phyloP scores from a whole-genome alignment of 345 rosid genomes.

The Psidium friedrichsthalianum region DNA sequence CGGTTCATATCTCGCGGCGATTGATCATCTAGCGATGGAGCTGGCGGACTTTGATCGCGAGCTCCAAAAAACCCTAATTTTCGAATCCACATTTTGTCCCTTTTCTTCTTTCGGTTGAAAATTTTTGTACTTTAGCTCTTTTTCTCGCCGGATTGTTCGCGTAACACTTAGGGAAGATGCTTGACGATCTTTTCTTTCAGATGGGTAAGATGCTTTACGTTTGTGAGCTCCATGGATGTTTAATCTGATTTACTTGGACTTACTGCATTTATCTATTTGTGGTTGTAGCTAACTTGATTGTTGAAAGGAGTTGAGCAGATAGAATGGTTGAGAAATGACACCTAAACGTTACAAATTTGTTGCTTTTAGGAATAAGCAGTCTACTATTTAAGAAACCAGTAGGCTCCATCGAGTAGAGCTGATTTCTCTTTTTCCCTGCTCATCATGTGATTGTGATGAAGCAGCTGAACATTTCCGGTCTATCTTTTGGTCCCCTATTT shows the following conservation, averaged over 20 bases:
- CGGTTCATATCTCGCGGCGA: background rate
- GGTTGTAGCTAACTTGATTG: background rate
- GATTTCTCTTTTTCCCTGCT: background rate
- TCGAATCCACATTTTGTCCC: background rate
- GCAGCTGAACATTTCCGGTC: background rate
- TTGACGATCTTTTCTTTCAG: background rate
- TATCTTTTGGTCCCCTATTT: background rate
- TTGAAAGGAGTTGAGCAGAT: background rate
- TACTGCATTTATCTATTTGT: background rate
- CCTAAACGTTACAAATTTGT: background rate
- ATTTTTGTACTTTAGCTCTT: background rate
- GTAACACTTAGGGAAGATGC: background rate
- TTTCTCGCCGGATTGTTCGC: background rate
- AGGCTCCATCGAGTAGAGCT: background rate
- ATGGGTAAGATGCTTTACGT: background rate
- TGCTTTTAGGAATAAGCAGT: background rate
- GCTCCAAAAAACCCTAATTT: background rate
- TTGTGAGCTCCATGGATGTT: background rate
- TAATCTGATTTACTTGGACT: background rate
- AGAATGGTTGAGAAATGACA: background rate
- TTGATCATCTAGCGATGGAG: background rate
- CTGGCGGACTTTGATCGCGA: background rate
- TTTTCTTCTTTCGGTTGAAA: background rate
- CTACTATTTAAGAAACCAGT: background rate
- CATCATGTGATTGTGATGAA: background rate